These are phyloP conservation scores for Aschersonia sp. DNA, from an alignment of 2,329 filamentous ascomycete species.

Conservation along the genomic window DNA sequence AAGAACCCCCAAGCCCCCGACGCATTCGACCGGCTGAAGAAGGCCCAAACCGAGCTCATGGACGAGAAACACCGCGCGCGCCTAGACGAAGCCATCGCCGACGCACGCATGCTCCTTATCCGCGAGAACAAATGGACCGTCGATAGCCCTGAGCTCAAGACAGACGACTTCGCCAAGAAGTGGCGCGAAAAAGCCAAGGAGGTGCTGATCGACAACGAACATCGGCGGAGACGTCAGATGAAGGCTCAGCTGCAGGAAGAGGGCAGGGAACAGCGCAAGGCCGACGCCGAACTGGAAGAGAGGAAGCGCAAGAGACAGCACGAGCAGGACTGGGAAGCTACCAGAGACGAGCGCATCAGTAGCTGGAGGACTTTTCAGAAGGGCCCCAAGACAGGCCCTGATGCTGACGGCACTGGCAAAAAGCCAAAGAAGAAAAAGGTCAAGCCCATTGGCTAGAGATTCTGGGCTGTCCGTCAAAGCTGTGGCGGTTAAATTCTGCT, in stretches of 20 bases:
- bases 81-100: constrained; percentile 89
- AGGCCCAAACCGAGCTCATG: constrained; percentile 80
- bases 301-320: constrained; percentile 80
- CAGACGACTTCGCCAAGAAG: constrained; percentile 64
- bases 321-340: constrained; percentile 91
- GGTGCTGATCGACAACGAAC: constrained; percentile 87
- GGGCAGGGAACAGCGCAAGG: constrained; percentile 72
- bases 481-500: too few relatives aligned
- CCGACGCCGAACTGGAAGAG: constrained; percentile 71
- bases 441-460: too few relatives aligned
- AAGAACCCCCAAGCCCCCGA: constrained; percentile 82
- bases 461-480: too few relatives aligned
- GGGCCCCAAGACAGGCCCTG: constrained; percentile 33
- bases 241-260: constrained; percentile 97
- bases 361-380: constrained; percentile 93
- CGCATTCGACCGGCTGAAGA: constrained; percentile 91
- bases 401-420: neutral
- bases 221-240: constrained; percentile 67
- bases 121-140: constrained; percentile 88
- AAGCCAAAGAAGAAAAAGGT: neutral
- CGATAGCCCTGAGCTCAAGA: constrained; percentile 76
- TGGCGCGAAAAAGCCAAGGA: constrained; percentile 86
- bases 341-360: constrained; percentile 76
- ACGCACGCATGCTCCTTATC: constrained; percentile 88
- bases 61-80: constrained; percentile 83